These are phyloP conservation scores for Puccinia triticina DNA, from an alignment of 1,284 basidiomycete genomes.

Conservation along the genomic window DNA sequence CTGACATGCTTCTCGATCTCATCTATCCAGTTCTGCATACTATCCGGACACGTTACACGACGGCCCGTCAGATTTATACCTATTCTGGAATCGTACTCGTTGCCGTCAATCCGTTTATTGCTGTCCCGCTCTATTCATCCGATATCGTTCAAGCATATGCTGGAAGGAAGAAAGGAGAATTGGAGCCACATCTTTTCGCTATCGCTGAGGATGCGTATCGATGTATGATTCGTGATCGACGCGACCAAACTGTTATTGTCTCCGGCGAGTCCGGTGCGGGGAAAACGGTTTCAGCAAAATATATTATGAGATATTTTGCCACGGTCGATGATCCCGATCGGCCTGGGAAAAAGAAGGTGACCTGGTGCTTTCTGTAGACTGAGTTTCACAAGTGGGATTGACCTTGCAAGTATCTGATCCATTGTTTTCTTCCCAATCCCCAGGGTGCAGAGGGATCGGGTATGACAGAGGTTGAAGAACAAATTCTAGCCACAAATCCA, in stretches of 20 bases:
- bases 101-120: conserved; percentile 92
- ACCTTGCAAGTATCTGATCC: conserved; percentile 68
- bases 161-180: conserved; percentile 85
- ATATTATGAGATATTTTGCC: conserved; percentile 98
- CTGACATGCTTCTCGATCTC: neutral
- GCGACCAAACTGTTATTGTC: conserved; percentile 98
- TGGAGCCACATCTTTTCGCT: conserved; percentile 97
- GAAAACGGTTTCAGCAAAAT: conserved; percentile 99
- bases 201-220: conserved; percentile 99
- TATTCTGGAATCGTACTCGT: conserved; percentile 97
- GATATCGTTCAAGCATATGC: conserved; percentile 98
- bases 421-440: conserved; percentile 44
- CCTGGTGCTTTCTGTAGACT: conserved; percentile 64
- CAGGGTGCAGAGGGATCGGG: conserved; percentile 54
- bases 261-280: conserved; percentile 99
- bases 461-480: conserved; percentile 91
- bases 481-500: conserved; percentile 97
- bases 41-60: conserved; percentile 92
- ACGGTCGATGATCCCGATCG: conserved; percentile 84
- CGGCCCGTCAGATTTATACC: conserved; percentile 90
- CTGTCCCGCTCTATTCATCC: conserved; percentile 70
- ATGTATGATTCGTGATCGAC: conserved; percentile 90
- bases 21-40: conserved; percentile 79
- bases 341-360: conserved; percentile 65
- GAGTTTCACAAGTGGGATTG: neutral